phyloP scores from a whole-genome alignment of 2,329 filamentous ascomycete species.

The Acephala macrosclerotiorum region DNA sequence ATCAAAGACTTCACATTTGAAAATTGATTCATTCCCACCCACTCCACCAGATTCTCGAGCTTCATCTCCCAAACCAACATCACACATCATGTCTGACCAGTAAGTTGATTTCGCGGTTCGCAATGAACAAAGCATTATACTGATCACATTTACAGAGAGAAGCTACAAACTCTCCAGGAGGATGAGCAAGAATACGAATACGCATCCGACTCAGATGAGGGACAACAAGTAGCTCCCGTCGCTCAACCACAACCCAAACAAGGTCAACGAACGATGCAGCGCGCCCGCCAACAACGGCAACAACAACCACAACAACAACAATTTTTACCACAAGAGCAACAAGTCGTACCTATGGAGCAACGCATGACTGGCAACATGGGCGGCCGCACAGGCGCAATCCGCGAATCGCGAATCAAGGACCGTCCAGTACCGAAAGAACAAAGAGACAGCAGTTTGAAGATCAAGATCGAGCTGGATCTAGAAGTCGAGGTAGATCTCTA shows the following conservation, averaged over 20 bases:
- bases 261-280: conserved; percentile 46
- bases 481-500: conserved; percentile 51
- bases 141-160: conserved; percentile 31
- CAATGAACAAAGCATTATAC: neutral
- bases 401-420: conserved; percentile 49
- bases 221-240: conserved; percentile 28
- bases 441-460: conserved; percentile 49
- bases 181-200: conserved; percentile 36
- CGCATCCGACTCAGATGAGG: conserved; percentile 36
- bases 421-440: conserved; percentile 45
- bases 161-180: conserved; percentile 38
- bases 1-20: neutral
- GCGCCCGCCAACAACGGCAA: conserved; percentile 49
- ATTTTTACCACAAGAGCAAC: conserved; percentile 34
- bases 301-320: conserved; percentile 44
- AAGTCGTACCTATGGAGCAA: conserved; percentile 32
- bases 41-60: conserved; percentile 22
- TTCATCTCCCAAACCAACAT: conserved; percentile 13
- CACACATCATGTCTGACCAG: conserved; percentile 37
- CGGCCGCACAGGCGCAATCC: conserved; percentile 40
- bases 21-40: conserved; percentile 23
- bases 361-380: conserved; percentile 40
- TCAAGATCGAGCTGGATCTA: conserved; percentile 51
- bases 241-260: conserved; percentile 28
- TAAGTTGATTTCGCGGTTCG: conserved; percentile 21